A percentile compares a stretch with the other conserved stretches of the same genome.
Evolutionary conservation across 2,329 filamentous ascomycete species (phyloP).

Genomic region (Macrophomina pseudophaseolina): DNA sequence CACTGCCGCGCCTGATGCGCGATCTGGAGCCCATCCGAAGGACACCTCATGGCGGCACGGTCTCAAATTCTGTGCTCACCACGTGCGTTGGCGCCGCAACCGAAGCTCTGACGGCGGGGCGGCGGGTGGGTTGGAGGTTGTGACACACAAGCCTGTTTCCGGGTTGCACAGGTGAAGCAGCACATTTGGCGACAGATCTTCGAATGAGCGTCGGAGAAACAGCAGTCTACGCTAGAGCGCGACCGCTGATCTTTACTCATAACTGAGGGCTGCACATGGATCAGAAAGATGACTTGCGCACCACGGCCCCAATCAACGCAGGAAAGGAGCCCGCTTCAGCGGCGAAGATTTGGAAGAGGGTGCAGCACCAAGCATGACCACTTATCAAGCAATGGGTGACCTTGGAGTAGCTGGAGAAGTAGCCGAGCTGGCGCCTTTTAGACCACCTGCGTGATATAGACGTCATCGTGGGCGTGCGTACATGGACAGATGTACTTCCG

Average conservation of each 20-base stretch:
- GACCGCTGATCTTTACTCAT: slow-evolving; percentile 15
- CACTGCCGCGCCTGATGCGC: slow-evolving; percentile 3
- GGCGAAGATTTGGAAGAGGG: neutral
- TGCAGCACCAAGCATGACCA: neutral
- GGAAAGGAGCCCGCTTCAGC: neutral
- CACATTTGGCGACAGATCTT: neutral
- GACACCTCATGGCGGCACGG: neutral
- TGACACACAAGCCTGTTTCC: slow-evolving; percentile 10
- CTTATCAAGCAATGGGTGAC: neutral
- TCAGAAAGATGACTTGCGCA: slow-evolving; percentile 15
- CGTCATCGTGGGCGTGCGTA: slow-evolving; percentile 3
- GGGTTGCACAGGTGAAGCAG: slow-evolving; percentile 9
- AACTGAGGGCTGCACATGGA: slow-evolving; percentile 7
- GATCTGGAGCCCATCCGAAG: slow-evolving; percentile 5
- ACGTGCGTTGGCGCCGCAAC: slow-evolving; percentile 20
- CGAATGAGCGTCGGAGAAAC: slow-evolving; percentile 7
- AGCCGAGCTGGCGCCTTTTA: neutral
- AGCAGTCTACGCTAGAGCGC: neutral
- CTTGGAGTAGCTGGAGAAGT: neutral
- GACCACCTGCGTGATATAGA: slow-evolving; percentile 9
- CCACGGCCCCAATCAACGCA: slow-evolving; percentile 11
- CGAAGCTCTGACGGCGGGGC: slow-evolving; percentile 11
- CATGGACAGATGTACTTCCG: slow-evolving; percentile 5
- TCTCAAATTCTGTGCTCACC: slow-evolving; percentile 6
- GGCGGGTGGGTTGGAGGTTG: slow-evolving; percentile 13